phyloP scores from a whole-genome alignment of 202 grass and related monocot species.

The Cymbopogon flexuosus region DNA sequence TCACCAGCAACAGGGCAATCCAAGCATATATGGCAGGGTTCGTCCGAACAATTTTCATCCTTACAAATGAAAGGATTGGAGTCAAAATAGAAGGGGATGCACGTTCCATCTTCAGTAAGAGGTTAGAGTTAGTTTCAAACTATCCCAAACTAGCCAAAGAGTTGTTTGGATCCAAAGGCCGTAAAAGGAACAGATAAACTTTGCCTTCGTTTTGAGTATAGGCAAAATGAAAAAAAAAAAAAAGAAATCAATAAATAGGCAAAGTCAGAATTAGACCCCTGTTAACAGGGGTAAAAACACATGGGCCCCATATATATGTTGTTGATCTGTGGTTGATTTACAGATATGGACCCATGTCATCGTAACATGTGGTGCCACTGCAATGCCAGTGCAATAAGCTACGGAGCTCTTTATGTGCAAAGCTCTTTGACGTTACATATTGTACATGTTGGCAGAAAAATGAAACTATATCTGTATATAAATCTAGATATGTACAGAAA shows the following conservation, averaged over 20 bases:
- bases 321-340: constrained; percentile 23
- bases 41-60: constrained; percentile 43
- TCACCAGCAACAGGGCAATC: constrained; percentile 52
- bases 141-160: too few species aligned
- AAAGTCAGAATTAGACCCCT: too few species aligned
- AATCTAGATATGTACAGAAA: constrained; percentile 29
- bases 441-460: neutral
- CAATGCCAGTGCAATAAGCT: constrained; percentile 2
- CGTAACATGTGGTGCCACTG: neutral
- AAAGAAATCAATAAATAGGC: too few species aligned
- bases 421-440: neutral
- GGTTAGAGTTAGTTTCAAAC: too few species aligned
- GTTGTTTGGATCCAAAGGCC: too few species aligned
- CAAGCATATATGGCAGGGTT: constrained; percentile 69
- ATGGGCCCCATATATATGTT: neutral
- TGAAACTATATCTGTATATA: neutral
- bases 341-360: neutral
- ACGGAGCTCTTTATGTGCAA: neutral
- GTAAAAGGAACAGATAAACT: too few species aligned
- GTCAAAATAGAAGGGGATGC: constrained; percentile 15
- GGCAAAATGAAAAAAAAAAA: too few species aligned
- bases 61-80: constrained; percentile 32
- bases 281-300: neutral
- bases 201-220: too few species aligned
- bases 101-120: neutral